Percentiles rank a stretch among this genome's conserved stretches.
phyloP scores from a whole-genome alignment of 768 basidiomycete species.

The Suillus alpinus region DNA sequence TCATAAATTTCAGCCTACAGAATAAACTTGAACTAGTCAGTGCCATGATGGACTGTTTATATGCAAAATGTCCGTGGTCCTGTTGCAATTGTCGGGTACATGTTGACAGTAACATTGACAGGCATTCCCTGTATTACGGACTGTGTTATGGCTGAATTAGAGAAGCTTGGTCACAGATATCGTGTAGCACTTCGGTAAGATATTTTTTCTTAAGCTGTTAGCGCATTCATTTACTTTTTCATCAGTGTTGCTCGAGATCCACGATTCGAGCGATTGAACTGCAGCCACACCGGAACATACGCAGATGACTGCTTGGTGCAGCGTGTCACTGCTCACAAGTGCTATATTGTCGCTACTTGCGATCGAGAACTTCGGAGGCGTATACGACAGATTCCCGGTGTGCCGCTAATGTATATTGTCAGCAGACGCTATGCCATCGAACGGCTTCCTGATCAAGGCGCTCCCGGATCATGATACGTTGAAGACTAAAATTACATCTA shows the following conservation, averaged over 20 bases:
- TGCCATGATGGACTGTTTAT: constrained; percentile 99
- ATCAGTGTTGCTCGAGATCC: constrained; percentile 94
- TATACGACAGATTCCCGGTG: constrained; percentile 88
- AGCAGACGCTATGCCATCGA: constrained; percentile 92
- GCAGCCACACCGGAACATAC: constrained; percentile 94
- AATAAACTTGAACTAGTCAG: constrained; percentile 94
- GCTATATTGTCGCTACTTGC: constrained; percentile 97
- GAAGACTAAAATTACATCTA: not conserved
- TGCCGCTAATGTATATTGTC: constrained; percentile 97
- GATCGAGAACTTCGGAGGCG: constrained; percentile 91
- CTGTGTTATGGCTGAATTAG: constrained; percentile 97
- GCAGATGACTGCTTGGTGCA: constrained; percentile 98
- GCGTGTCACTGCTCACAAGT: constrained; percentile 91
- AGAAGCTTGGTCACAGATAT: constrained; percentile 95
- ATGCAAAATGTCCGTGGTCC: constrained; percentile 81
- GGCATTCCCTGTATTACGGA: constrained; percentile 99
- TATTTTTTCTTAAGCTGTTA: not conserved
- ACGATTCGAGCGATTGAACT: constrained; percentile 90
- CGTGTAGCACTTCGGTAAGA: constrained; percentile 88
- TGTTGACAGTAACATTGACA: constrained; percentile 29
- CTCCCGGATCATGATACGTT: constrained; percentile 47
- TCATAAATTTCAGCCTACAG: constrained; percentile 98
- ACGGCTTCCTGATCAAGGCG: constrained; percentile 90
- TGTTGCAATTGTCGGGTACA: not conserved
- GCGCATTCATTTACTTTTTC: constrained; percentile 7